These are phyloP conservation scores for Cutaneotrichosporon sp. DNA, from an alignment of 1,284 basidiomycete genomes.

Conservation along the genomic window DNA sequence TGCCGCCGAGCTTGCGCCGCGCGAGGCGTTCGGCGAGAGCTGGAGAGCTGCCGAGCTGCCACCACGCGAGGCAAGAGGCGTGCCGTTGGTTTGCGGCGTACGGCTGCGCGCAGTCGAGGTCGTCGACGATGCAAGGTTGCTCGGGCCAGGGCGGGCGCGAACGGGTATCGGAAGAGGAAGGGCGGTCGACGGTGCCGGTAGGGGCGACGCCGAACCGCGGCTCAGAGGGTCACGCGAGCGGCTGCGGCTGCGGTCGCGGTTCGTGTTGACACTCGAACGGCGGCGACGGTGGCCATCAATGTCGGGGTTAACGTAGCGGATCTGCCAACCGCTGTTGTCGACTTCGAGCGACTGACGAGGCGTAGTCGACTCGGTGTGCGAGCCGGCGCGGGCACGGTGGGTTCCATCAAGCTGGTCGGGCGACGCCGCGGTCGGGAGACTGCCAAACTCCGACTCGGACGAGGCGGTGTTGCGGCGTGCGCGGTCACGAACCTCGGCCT, in stretches of 20 bases:
- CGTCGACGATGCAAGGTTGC: slow-evolving; percentile 7
- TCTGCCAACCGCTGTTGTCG: slow-evolving; percentile 33
- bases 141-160: slow-evolving; percentile 7
- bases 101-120: slow-evolving; percentile 15
- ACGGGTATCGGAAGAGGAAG: slow-evolving; percentile 14
- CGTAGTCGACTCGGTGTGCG: slow-evolving; percentile 21
- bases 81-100: slow-evolving; percentile 8
- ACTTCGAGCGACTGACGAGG: slow-evolving; percentile 38
- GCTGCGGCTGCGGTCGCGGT: slow-evolving; percentile 5
- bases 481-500: slow-evolving; percentile 23
- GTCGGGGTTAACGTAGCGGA: slow-evolving; percentile 22
- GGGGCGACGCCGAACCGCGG: not conserved
- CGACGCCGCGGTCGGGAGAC: not conserved
- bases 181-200: not conserved
- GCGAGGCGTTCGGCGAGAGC: not conserved
- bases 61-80: not conserved
- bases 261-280: not conserved
- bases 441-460: slow-evolving; percentile 4
- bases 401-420: slow-evolving; percentile 2
- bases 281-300: not conserved
- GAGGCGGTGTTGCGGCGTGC: slow-evolving; percentile 8
- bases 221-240: slow-evolving; percentile 8
- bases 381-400: slow-evolving; percentile 4
- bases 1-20: slow-evolving; percentile 1
- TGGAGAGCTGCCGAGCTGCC: not conserved